Base-by-base conservation (phyloP, 345 rosid genomes). In the Nephelium lappaceum region DNA sequence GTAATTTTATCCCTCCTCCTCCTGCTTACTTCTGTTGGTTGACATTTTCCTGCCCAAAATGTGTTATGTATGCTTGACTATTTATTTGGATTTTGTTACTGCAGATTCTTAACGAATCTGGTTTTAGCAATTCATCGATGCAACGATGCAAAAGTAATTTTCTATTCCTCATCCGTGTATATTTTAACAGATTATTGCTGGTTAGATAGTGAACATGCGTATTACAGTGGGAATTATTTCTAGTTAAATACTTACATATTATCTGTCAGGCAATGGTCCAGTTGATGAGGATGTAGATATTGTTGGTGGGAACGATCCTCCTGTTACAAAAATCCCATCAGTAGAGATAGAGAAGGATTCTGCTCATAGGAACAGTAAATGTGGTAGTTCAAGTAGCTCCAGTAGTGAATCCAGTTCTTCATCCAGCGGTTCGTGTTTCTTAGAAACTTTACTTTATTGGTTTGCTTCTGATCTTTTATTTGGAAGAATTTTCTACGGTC, bases 351-450 rank as follows among this genome's bases (percentile, higher is more conserved):
- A 89, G 84, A 88, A 84, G 85, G 95, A 88, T 78, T 87, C 77
- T 68, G 85, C 79, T 21, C 80, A 82, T 78, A 89, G 86, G 81
- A 87, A 80, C 81, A 85, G 83, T 78, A 89, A 90, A 86, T 53
- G 87, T 79, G 79, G 88, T 77, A 86, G 91, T 91, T 85, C 94
- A 39, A 87, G 91, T 85, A 87, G 92, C 89, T 91, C 94, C 64
- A 80, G 93, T 77, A 86, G 95, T 84, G 94, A 87, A 75, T 91
- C 92, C 39, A 92, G 90, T 61, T 93, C 95, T 77, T 91, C 98
- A 77, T 88, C 93, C 68, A 88, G 87, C 82, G 97, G 97, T 93
- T 86, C 42, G 95, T 87, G 61, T 77, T 84, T 68, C 81, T 83
- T 25, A 80, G 77, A 74, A 75, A 77, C 69, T 83, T 85, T 71